A percentile compares a stretch with the other conserved stretches of the same genome.
Evolutionary conservation across 768 basidiomycete species (phyloP).

Genomic region (Termitomyces sp.): DNA sequence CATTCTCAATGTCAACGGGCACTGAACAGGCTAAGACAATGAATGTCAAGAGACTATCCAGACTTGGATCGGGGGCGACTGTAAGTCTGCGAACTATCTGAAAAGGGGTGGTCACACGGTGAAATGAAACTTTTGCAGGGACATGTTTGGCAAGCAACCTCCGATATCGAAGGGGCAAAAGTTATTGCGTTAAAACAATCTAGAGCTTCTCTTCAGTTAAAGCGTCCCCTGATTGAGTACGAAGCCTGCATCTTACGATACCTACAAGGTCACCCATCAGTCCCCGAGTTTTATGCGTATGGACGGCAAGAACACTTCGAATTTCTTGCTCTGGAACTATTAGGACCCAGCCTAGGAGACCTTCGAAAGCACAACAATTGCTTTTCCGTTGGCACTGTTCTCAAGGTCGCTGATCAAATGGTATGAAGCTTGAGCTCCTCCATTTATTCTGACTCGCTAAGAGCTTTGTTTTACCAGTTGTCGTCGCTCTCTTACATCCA

Average conservation of each 20-base stretch:
- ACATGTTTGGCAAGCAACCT: not conserved
- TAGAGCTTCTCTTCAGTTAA: not conserved
- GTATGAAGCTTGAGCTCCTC: not conserved
- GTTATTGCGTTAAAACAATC: not conserved
- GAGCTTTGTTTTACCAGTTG: not conserved
- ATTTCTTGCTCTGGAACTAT: not conserved
- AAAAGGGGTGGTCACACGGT: no score
- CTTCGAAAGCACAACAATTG: not conserved
- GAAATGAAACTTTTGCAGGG: no score
- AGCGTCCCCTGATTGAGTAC: not conserved
- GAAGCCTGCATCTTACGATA: not conserved
- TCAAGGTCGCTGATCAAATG: not conserved
- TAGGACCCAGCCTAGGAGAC: not conserved
- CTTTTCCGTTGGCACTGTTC: not conserved
- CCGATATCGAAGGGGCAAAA: not conserved
- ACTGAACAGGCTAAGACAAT: no score
- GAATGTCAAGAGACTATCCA: no score
- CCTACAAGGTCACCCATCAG: not conserved
- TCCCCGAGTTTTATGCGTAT: not conserved
- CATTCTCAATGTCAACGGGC: no score
- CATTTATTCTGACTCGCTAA: not conserved
- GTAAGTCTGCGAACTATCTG: conserved; percentile 29
- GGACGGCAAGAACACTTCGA: not conserved
- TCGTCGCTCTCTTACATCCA: not conserved
- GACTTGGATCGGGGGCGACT: no score